A percentile compares a stretch with the other conserved stretches of the same genome.
Evolutionary conservation across 495 filamentous ascomycete species (phyloP).

Genomic region (Neurospora tetrasperma): DNA sequence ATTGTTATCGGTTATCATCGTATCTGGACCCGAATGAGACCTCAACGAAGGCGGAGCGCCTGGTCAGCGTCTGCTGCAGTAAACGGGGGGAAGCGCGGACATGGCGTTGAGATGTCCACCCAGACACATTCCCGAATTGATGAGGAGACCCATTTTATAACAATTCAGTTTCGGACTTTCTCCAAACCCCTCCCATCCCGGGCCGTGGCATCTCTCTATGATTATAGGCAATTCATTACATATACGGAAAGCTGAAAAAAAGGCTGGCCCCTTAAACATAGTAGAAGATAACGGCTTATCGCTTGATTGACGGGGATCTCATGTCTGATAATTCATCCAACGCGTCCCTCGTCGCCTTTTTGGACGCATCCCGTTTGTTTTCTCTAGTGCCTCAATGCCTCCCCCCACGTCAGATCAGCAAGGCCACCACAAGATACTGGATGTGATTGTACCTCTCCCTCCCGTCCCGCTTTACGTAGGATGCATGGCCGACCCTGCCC

Average conservation of each 20-base stretch:
- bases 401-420: background rate
- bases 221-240: conserved; percentile 1
- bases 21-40: background rate
- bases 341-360: background rate
- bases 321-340: background rate
- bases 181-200: background rate
- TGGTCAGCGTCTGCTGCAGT: background rate
- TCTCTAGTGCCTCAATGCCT: conserved; percentile 1
- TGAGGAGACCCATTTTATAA: background rate
- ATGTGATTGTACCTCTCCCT: background rate
- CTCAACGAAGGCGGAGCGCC: background rate
- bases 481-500: conserved; percentile 7
- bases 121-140: background rate
- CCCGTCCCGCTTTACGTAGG: conserved; percentile 4
- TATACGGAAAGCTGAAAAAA: background rate
- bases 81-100: background rate
- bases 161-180: background rate
- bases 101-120: background rate
- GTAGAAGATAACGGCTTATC: background rate
- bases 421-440: background rate
- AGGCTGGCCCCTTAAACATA: background rate
- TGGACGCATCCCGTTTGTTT: background rate
- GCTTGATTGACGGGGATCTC: background rate
- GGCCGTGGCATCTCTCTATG: background rate
- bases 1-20: background rate